Base-by-base conservation (phyloP, 2,329 filamentous ascomycete genomes). In the Tolypocladium tropicale region DNA sequence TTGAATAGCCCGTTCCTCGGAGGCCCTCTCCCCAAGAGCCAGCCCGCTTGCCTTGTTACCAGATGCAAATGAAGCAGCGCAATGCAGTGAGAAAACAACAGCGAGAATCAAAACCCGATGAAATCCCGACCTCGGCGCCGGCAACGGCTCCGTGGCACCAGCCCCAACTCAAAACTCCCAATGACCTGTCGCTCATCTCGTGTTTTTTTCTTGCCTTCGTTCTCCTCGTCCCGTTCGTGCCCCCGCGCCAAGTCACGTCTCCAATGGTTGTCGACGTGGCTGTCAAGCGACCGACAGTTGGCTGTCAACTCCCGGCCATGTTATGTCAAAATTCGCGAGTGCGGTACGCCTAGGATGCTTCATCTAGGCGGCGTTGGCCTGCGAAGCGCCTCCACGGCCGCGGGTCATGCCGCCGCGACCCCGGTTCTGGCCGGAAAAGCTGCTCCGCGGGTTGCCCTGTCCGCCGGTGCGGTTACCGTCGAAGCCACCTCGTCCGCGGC, bases 321-420 rank as follows among this genome's bases (percentile, higher is more conserved):
- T 16, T 37, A 32, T 32, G 25, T 32, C 53, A 32, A 25, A 53
- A 18, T 30, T 46, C 37, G 51, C 52, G 34, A 56, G 39, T 30
- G 49, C 34, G 25, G 46, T 32, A 10, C 43, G 23, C 39, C n/a
- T 61, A 32, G 56, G 25, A 37, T 53, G 30, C 23, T 53, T 43
- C 55, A 37, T 56, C 64, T 72, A 82, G 62, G 77, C 79, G 61
- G 80, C 82, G 63, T 79, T 76, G 52, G 73, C 66, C 68, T 81
- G 79, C 53, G 78, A 72, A 2, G 46, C 46, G 59, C 76, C 80
- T 60, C 87, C 85, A 62, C 88, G 83, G 56, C 83, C 81, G 58
- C 84, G 82, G 61, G 83, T 76, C 65, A 79, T 76, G 63, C 83
- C 83, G 60, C 89, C 86, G 64, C 89, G 84, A 50, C 84, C 84